Conservation (phyloP, 1,284 basidiomycete genomes). For the Ganoderma resinaceum region DNA sequence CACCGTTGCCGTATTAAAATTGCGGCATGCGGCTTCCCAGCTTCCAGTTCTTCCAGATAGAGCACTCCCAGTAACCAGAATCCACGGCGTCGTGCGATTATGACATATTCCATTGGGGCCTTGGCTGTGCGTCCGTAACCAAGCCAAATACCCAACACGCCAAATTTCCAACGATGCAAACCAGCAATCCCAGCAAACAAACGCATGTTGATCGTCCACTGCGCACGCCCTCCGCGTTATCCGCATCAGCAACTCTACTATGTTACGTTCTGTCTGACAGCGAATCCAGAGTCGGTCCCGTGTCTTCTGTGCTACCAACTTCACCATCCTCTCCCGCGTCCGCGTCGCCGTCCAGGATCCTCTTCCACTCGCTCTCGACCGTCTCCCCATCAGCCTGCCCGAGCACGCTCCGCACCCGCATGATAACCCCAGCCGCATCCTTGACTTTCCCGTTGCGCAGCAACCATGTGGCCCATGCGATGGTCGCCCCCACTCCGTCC, state of each 20-base stretch:
- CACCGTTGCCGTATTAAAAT: conserved; percentile 26
- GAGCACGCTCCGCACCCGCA: conserved; percentile 32
- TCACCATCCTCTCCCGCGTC: conserved; percentile 13
- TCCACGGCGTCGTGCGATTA: not conserved
- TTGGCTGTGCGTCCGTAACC: conserved; percentile 15
- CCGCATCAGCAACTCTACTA: not conserved
- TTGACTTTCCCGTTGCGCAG: conserved; percentile 45
- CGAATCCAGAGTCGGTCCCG: conserved; percentile 13
- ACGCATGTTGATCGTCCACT: conserved; percentile 4
- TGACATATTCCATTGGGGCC: conserved; percentile 3
- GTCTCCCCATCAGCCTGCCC: conserved; percentile 28
- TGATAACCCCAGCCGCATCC: conserved; percentile 36
- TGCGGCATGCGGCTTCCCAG: conserved; percentile 18
- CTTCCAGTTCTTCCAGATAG: conserved; percentile 23
- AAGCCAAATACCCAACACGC: conserved; percentile 16
- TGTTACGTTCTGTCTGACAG: not conserved
- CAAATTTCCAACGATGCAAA: not conserved
- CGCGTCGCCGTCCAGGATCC: conserved; percentile 27
- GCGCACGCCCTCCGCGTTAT: not conserved
- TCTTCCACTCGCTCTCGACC: conserved; percentile 38
- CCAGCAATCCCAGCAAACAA: conserved; percentile 7
- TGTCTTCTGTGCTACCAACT: conserved; percentile 14
- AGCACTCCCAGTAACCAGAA: conserved; percentile 3
- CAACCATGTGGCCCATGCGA: conserved; percentile 56
- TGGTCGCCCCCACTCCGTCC: conserved; percentile 47